Conservation (phyloP, 2,329 filamentous ascomycete species). For the Capronia epimyces region DNA sequence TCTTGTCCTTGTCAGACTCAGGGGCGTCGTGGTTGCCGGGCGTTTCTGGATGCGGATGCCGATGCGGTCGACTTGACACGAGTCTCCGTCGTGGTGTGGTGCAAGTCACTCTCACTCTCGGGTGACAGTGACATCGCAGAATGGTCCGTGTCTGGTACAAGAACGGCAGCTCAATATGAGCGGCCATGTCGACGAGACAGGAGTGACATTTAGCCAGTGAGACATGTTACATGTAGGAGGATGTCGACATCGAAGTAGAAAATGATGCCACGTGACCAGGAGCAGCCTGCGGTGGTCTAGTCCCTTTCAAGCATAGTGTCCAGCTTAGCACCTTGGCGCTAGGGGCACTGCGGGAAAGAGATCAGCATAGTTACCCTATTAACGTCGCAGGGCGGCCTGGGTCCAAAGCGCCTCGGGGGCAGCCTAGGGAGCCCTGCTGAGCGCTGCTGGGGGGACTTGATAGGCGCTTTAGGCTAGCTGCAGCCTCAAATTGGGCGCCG, state of each 20-base stretch:
- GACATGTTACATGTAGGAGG: neutral
- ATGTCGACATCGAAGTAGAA: slow-evolving; percentile 5
- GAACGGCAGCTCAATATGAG: slow-evolving; percentile 18
- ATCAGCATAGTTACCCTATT: neutral
- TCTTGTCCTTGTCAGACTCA: neutral
- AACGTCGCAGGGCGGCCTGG: neutral
- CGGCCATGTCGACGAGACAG: slow-evolving; percentile 8
- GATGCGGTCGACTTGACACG: slow-evolving; percentile 1
- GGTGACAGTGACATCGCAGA: slow-evolving; percentile 5
- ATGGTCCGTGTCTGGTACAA: slow-evolving; percentile 27
- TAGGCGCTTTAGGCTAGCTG: neutral
- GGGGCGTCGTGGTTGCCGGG: neutral
- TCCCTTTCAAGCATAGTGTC: neutral
- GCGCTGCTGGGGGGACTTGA: neutral
- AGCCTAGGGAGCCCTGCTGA: too few relatives aligned
- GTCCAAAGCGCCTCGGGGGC: too few relatives aligned
- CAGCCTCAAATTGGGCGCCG: neutral
- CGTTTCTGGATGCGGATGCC: neutral
- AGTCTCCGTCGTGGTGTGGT: neutral
- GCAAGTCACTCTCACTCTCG: neutral
- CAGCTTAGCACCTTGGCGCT: neutral
- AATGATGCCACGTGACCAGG: slow-evolving; percentile 9
- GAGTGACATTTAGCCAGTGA: neutral
- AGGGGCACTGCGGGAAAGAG: neutral
- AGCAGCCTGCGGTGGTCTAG: neutral